phyloP scores from a whole-genome alignment of 345 rosid species.

The Reutealis trisperma region DNA sequence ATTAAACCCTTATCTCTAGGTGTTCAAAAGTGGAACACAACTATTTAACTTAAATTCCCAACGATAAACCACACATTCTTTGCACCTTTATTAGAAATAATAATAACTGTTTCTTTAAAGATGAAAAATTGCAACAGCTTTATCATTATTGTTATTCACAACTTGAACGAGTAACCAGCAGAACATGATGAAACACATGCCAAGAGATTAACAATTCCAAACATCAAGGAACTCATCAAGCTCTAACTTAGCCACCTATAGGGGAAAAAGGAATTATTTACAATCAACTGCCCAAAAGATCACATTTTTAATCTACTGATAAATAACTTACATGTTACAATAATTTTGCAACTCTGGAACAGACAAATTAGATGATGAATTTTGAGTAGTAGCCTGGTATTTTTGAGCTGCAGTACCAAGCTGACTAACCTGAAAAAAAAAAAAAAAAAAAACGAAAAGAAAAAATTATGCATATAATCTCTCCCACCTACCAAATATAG shows the following conservation, averaged over 20 bases:
- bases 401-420: slow-evolving; percentile 89
- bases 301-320: background rate
- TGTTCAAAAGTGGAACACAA: background rate
- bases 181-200: background rate
- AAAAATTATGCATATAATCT: background rate
- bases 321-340: slow-evolving; percentile 73
- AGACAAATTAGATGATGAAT: slow-evolving; percentile 72
- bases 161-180: background rate
- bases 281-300: background rate
- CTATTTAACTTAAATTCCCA: background rate
- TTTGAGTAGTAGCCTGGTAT: slow-evolving; percentile 87
- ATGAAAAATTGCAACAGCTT: background rate
- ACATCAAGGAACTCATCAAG: background rate
- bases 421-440: slow-evolving; percentile 70
- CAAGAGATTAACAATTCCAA: background rate
- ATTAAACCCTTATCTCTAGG: background rate
- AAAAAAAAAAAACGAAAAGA: background rate
- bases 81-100: background rate
- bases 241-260: background rate
- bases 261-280: background rate
- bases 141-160: background rate
- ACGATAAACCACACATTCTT: background rate
- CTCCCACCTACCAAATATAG: background rate
- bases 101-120: background rate
- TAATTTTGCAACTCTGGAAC: slow-evolving; percentile 80